Conservation (phyloP, 805 yeast genomes). For the Yamadazyma takamatsuzukensis region DNA sequence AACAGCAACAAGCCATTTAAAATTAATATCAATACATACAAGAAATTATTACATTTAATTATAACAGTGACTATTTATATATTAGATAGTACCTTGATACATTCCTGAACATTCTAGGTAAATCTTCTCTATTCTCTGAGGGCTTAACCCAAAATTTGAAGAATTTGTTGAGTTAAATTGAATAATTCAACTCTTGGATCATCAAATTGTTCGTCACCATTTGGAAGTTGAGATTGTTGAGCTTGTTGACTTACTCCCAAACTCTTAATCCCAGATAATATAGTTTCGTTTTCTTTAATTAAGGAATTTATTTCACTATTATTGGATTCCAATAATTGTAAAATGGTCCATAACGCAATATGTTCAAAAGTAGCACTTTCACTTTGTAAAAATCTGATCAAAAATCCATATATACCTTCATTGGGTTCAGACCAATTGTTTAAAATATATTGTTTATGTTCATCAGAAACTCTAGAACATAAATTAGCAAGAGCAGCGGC, state of each 20-base stretch:
- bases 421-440: conserved; percentile 74
- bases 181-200: conserved; percentile 64
- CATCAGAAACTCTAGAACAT: conserved; percentile 79
- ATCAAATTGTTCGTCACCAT: conserved; percentile 41
- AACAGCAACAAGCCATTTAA: no score
- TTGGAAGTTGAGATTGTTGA: conserved; percentile 21
- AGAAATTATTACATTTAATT: no score
- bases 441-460: conserved; percentile 70
- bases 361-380: conserved; percentile 95
- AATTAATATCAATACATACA: no score
- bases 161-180: conserved; percentile 64
- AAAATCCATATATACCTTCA: conserved; percentile 83
- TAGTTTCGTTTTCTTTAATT: conserved; percentile 52
- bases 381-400: conserved; percentile 73
- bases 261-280: conserved; percentile 52
- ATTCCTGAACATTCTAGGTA: no score
- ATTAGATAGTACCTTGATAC: neutral
- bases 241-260: conserved; percentile 39
- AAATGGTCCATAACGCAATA: conserved; percentile 94
- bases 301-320: conserved; percentile 57
- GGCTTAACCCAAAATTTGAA: conserved; percentile 45
- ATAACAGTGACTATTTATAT: neutral
- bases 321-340: conserved; percentile 87
- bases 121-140: neutral
- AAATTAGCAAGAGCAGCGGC: conserved; percentile 97